These are phyloP conservation scores for Neospermospora avenae DNA, from an alignment of 2,329 filamentous ascomycete species.

Conservation along the genomic window DNA sequence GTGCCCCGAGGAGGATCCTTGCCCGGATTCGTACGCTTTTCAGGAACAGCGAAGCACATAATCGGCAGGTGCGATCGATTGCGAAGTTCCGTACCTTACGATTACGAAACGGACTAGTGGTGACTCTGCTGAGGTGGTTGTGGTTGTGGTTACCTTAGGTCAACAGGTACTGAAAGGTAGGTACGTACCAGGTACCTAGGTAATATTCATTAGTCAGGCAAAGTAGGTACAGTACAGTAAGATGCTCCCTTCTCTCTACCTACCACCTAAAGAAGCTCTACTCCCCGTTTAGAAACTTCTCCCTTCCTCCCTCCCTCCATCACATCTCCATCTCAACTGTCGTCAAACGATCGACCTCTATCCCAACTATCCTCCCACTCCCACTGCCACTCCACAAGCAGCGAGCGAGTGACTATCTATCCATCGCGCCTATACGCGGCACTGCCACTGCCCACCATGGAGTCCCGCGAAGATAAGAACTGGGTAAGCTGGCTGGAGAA, in stretches of 20 bases:
- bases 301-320: neutral
- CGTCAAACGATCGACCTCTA: too few relatives aligned
- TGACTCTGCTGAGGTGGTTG: too few relatives aligned
- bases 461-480: conserved; percentile 43
- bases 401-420: neutral
- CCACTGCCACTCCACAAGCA: neutral
- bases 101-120: too few relatives aligned
- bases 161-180: too few relatives aligned
- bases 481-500: conserved; percentile 39
- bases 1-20: neutral
- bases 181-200: too few relatives aligned
- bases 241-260: too few relatives aligned
- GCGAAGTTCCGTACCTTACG: neutral
- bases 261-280: too few relatives aligned
- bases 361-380: neutral
- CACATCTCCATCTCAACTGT: neutral
- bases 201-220: too few relatives aligned
- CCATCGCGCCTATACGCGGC: neutral
- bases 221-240: too few relatives aligned
- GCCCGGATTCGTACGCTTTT: conserved; percentile 2
- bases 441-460: conserved; percentile 24
- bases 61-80: neutral
- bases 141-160: too few relatives aligned
- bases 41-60: neutral
- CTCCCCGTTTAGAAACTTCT: neutral